phyloP scores from a whole-genome alignment of 345 rosid species.

The Brassica napus region Da-Ae NC_063435.1:27940001-27940500 shows the following conservation, averaged over 20 bases:
- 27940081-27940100: background rate
- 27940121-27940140: background rate
- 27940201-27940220: conserved; percentile 37
- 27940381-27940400: conserved; percentile 18
- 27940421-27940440: conserved; percentile 9
- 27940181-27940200: conserved; percentile 33
- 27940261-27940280: conserved; percentile 26
- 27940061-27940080: background rate
- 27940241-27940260: conserved; percentile 30
- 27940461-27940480: background rate
- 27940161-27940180: conserved; percentile 8
- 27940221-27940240: conserved; percentile 39
- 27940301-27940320: conserved; percentile 36
- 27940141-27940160: conserved; percentile 16
- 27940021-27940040: background rate
- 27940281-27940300: conserved; percentile 25
- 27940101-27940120: background rate
- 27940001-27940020: too few relatives aligned
- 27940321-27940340: conserved; percentile 25
- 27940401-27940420: conserved; percentile 11
- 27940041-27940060: background rate
- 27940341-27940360: conserved; percentile 25
- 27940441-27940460: background rate
- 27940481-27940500: conserved; percentile 1
- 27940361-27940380: conserved; percentile 16